Evolutionary conservation across 805 yeast species (phyloP).

Genomic region (Cyberlindnera petersonii): DNA sequence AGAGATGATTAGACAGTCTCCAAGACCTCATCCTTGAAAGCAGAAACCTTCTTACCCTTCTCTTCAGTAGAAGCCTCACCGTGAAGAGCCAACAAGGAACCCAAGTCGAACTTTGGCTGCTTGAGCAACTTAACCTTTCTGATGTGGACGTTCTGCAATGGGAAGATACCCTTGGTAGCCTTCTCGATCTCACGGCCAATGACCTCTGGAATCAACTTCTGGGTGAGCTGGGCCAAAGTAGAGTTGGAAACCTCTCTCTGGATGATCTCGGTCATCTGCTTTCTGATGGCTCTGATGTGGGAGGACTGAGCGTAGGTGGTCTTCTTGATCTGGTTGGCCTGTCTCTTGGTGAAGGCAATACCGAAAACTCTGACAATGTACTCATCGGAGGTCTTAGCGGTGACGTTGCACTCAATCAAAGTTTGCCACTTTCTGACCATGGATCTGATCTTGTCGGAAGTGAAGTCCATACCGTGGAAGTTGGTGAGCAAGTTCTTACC

Average conservation of each 20-base stretch:
- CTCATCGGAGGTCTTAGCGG: conserved; percentile 97
- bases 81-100: conserved; percentile 93
- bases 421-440: conserved; percentile 99
- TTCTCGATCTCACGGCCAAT: conserved; percentile 98
- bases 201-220: conserved; percentile 97
- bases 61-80: conserved; percentile 94
- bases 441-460: conserved; percentile 95
- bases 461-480: conserved; percentile 99
- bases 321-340: conserved; percentile 95
- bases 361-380: conserved; percentile 94
- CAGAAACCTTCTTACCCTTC: conserved; percentile 95
- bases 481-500: conserved; percentile 98
- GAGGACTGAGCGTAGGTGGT: conserved; percentile 97
- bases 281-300: conserved; percentile 79
- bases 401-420: conserved; percentile 94
- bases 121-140: conserved; percentile 98
- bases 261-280: conserved; percentile 94
- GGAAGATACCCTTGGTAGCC: conserved; percentile 91
- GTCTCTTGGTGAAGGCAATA: conserved; percentile 98
- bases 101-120: conserved; percentile 98
- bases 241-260: conserved; percentile 93
- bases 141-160: conserved; percentile 97
- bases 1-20: conserved; percentile 73
- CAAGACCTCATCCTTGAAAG: conserved; percentile 98
- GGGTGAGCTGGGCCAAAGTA: conserved; percentile 93